These are phyloP conservation scores for Botrytis sinoallii DNA, from an alignment of 2,329 filamentous ascomycete genomes.

Conservation along the genomic window DNA sequence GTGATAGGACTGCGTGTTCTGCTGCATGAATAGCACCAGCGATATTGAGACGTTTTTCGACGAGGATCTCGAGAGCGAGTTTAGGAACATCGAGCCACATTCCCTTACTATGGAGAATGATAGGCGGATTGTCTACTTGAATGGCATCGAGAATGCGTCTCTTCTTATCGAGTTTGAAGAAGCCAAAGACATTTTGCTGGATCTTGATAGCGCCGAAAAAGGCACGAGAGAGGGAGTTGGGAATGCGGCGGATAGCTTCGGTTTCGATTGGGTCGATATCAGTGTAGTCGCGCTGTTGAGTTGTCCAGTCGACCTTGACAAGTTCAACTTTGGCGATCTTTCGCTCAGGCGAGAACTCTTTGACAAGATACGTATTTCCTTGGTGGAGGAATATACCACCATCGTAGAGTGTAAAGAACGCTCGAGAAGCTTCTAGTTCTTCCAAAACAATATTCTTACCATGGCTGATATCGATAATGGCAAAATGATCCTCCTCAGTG, in stretches of 20 bases:
- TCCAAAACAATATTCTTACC: slow-evolving; percentile 82
- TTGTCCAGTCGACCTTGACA: slow-evolving; percentile 93
- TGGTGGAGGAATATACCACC: slow-evolving; percentile 97
- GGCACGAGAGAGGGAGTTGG: slow-evolving; percentile 61
- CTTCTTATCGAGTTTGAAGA: slow-evolving; percentile 92
- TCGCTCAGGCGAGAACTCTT: slow-evolving; percentile 77
- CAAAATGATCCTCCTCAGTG: slow-evolving; percentile 87
- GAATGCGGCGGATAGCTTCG: slow-evolving; percentile 75
- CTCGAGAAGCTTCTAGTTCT: slow-evolving; percentile 93
- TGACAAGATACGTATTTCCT: slow-evolving; percentile 87
- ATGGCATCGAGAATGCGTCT: slow-evolving; percentile 86
- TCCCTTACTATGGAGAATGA: slow-evolving; percentile 79
- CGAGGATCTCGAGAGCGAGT: slow-evolving; percentile 73
- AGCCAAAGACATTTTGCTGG: slow-evolving; percentile 86
- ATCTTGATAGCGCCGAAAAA: slow-evolving; percentile 88
- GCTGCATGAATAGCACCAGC: slow-evolving; percentile 92
- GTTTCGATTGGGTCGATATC: slow-evolving; percentile 93
- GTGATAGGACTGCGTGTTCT: slow-evolving; percentile 81
- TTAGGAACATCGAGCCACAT: slow-evolving; percentile 95
- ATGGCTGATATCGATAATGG: slow-evolving; percentile 84
- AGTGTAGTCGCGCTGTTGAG: slow-evolving; percentile 86
- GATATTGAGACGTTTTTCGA: slow-evolving; percentile 68
- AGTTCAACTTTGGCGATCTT: slow-evolving; percentile 83
- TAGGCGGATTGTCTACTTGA: slow-evolving; percentile 87
- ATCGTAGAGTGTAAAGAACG: slow-evolving; percentile 94